Evolutionary conservation across 1,284 basidiomycete genomes (phyloP).

Genomic region (Ceraceosorus guamensis): DNA sequence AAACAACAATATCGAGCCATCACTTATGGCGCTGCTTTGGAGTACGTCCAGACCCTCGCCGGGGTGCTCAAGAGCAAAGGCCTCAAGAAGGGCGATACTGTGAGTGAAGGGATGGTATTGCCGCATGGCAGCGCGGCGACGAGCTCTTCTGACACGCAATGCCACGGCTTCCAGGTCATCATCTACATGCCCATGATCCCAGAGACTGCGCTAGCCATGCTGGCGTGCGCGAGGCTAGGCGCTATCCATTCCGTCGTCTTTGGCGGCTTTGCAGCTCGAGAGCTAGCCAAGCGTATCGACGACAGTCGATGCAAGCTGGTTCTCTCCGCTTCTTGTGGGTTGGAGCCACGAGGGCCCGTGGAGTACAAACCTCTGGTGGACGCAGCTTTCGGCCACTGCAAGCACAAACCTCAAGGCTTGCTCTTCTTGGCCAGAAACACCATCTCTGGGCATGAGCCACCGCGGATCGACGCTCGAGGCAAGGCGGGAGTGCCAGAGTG

Average conservation of each 20-base stretch:
- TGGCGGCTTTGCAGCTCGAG: slow-evolving; percentile 41
- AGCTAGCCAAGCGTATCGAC: slow-evolving; percentile 40
- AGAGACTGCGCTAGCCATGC: slow-evolving; percentile 41
- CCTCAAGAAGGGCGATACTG: slow-evolving; percentile 35
- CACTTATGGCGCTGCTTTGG: slow-evolving; percentile 34
- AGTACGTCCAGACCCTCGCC: slow-evolving; percentile 33
- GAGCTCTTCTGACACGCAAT: too few species aligned
- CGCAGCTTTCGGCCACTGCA: slow-evolving; percentile 25
- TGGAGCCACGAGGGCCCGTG: slow-evolving; percentile 39
- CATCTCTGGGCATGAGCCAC: slow-evolving; percentile 30
- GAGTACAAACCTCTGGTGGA: slow-evolving; percentile 43
- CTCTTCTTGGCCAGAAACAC: slow-evolving; percentile 27
- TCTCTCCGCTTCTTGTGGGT: slow-evolving; percentile 35
- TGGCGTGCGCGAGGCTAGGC: slow-evolving; percentile 42
- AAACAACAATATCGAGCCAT: slow-evolving; percentile 21
- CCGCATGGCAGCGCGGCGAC: too few species aligned
- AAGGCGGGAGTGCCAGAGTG: slow-evolving; percentile 21
- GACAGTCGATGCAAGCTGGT: slow-evolving; percentile 33
- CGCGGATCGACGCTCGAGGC: slow-evolving; percentile 11
- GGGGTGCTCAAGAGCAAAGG: slow-evolving; percentile 33
- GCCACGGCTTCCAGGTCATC: slow-evolving; percentile 14
- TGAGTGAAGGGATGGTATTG: background rate
- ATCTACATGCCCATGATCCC: slow-evolving; percentile 47
- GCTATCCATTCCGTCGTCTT: slow-evolving; percentile 46
- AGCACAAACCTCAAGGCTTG: slow-evolving; percentile 30